These are phyloP conservation scores for Apiotrichum montevideense DNA, from an alignment of 1,284 basidiomycete species.

Conservation along the genomic window DNA sequence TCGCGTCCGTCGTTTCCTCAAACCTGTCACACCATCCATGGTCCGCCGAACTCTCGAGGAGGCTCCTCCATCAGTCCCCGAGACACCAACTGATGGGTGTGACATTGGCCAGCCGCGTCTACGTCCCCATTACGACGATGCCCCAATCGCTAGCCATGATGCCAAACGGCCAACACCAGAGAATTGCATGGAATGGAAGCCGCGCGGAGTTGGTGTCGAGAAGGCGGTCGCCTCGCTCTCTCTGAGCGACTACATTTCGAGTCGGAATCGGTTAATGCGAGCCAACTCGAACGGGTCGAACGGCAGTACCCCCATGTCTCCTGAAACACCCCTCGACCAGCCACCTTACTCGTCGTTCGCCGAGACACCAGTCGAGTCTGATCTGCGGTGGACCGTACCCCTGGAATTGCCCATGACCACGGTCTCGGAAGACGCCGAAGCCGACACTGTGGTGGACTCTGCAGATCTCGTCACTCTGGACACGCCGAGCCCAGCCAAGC, in stretches of 20 bases:
- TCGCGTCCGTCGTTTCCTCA: slow-evolving; percentile 25
- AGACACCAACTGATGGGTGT: slow-evolving; percentile 1
- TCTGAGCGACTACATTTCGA: slow-evolving; percentile 37
- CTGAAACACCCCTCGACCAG: neutral
- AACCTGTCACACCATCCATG: slow-evolving; percentile 34
- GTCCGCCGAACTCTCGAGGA: slow-evolving; percentile 24
- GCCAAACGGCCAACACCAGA: neutral
- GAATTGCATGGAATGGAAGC: slow-evolving; percentile 20
- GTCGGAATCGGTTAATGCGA: slow-evolving; percentile 1
- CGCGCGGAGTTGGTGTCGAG: slow-evolving; percentile 29
- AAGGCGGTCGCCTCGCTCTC: slow-evolving; percentile 36
- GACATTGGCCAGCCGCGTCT: neutral
- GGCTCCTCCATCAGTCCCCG: neutral
- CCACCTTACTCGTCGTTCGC: too few relatives aligned
- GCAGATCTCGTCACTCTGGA: too few relatives aligned
- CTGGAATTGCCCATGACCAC: neutral
- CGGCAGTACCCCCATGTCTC: neutral
- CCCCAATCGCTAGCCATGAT: neutral
- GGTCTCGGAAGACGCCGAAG: neutral
- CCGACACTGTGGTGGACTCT: too few relatives aligned
- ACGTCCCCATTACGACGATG: slow-evolving; percentile 6
- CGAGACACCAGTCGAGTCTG: neutral
- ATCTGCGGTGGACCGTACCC: neutral
- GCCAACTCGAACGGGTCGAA: neutral
- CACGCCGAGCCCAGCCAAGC: neutral